phyloP scores from a whole-genome alignment of 163 green algal genomes.

The Trebouxia gelatinosa region DNA sequence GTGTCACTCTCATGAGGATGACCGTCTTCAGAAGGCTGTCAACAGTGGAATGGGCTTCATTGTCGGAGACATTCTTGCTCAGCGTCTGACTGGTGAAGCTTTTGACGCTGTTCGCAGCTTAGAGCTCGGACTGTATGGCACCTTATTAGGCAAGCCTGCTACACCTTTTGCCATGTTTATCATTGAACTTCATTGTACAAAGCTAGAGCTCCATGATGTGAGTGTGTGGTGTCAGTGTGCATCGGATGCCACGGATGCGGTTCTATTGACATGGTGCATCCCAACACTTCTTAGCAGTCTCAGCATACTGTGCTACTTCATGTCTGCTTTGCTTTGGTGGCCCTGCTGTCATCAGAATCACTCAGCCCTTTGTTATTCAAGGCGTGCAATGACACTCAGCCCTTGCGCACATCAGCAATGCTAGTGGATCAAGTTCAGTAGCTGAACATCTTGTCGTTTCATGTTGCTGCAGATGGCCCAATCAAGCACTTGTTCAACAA shows the following conservation, averaged over 20 bases:
- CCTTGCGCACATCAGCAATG: no score
- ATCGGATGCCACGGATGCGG: no score
- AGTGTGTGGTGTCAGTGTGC: no score
- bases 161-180: background rate
- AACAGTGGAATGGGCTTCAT: slow-evolving; percentile 32
- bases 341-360: background rate
- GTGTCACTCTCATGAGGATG: background rate
- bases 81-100: slow-evolving; percentile 19
- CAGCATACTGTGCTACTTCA: background rate
- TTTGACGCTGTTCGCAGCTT: slow-evolving; percentile 29
- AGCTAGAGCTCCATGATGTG: no score
- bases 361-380: background rate
- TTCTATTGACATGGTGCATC: no score
- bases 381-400: no score
- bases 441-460: no score
- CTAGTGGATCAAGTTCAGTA: no score
- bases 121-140: slow-evolving; percentile 24
- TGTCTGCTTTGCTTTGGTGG: background rate
- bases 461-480: slow-evolving; percentile 27
- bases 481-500: slow-evolving; percentile 27
- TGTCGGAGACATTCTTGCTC: slow-evolving; percentile 22
- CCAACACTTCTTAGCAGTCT: background rate
- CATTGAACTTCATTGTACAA: background rate
- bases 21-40: slow-evolving; percentile 22
- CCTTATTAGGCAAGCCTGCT: background rate